Evolutionary conservation across 2,329 filamentous ascomycete genomes (phyloP).

Genomic region (Fusarium xyrophilum): DNA sequence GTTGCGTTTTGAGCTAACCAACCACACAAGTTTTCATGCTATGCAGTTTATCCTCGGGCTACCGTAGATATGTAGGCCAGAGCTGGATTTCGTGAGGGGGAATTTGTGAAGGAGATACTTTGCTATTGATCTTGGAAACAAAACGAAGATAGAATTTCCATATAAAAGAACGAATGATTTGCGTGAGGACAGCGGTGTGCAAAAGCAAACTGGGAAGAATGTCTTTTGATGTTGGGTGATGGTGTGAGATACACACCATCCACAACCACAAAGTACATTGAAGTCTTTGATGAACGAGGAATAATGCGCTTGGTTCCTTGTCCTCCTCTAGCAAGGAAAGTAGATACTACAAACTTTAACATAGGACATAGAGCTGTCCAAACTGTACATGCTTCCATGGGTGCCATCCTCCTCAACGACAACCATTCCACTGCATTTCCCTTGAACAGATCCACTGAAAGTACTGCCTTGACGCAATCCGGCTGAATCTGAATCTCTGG

Average conservation of each 20-base stretch:
- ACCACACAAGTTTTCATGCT: background rate
- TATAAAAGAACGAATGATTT: background rate
- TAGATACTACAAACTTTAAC: conserved; percentile 3
- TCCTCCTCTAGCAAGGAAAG: background rate
- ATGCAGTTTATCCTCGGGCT: background rate
- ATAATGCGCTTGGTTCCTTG: background rate
- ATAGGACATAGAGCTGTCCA: conserved; percentile 3
- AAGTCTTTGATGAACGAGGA: background rate
- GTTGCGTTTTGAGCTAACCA: background rate
- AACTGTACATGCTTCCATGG: background rate
- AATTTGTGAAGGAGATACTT: background rate
- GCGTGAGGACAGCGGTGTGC: background rate
- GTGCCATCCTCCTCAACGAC: background rate
- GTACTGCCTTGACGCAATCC: background rate
- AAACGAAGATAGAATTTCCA: background rate
- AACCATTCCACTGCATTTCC: background rate
- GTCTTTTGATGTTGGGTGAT: background rate
- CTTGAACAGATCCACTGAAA: background rate
- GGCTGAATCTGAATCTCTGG: background rate
- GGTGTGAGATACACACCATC: background rate
- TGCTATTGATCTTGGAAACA: background rate
- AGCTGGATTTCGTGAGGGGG: background rate
- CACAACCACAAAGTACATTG: background rate
- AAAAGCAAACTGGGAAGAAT: background rate
- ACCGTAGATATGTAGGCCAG: background rate